Base-by-base conservation (phyloP, 2,329 filamentous ascomycete species). In the Fusarium duplospermum region DNA sequence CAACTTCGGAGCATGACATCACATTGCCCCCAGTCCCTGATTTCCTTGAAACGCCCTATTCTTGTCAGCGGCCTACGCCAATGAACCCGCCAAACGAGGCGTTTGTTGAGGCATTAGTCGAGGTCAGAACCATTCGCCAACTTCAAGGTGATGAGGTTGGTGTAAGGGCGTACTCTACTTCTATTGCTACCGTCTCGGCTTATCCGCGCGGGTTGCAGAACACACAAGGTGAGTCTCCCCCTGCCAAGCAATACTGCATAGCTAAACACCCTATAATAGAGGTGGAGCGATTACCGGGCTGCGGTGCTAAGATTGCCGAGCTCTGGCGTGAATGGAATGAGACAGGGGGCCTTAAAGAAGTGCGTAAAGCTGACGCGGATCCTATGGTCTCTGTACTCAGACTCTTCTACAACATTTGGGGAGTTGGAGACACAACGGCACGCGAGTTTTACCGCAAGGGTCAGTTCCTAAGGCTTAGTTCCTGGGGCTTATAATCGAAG, bases 361-460 rank as follows among this genome's bases (percentile, higher is more conserved):
- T 92, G 0, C 84, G 88, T 9, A 89, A 91, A 5, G 88, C 93
- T 2, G 88, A 92, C 60, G 82, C 84, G 1, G 91, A 97, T 74
- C 85, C 89, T 14, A 89, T 87, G 66, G 86, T 96, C 67, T 86
- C 87, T 22, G 87, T 91, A 1, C 83, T 98, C 4, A 86, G 89
- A 52, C 81, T 88, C 0, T 98, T 98, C 82, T 93, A 93, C 83
- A 87, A 93, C 6, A 97, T 98, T 66, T 98, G 94, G 93, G 96
- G 95, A n/a, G 94, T 98, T 1, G 96, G 93, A 0, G 92, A 93
- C 3, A 91, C 90, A 14, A 96, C 93, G 0, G 95, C 96, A 0
- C 87, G 92, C 18, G 90, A 95, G 1, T 98, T 98, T 77, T 96
- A 95, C 81, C 88, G 90, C 18, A 91, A 90, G 71, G 89, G 84